phyloP scores from a whole-genome alignment of 768 basidiomycete genomes.

The Amylocystis lapponica region DNA sequence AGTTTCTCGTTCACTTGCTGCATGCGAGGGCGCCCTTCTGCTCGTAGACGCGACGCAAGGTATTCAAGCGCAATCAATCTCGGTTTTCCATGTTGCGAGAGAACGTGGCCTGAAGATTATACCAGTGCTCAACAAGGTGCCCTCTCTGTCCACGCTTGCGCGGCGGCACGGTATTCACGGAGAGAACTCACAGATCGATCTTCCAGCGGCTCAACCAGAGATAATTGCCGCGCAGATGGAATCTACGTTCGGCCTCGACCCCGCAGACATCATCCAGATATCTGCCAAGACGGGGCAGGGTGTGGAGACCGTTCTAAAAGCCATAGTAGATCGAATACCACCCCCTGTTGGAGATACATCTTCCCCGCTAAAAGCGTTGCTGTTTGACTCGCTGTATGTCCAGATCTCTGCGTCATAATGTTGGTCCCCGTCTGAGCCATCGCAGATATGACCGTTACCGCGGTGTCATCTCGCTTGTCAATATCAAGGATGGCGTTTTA shows the following conservation, averaged over 20 bases:
- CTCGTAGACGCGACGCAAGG: constrained; percentile 97
- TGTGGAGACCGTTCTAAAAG: constrained; percentile 68
- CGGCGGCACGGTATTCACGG: background rate
- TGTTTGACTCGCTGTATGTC: constrained; percentile 89
- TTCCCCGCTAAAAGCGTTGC: constrained; percentile 70
- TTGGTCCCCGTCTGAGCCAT: constrained; percentile 1
- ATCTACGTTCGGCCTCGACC: constrained; percentile 76
- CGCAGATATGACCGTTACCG: constrained; percentile 89
- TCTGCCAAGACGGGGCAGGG: constrained; percentile 93
- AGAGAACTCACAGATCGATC: constrained; percentile 63
- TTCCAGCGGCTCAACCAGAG: constrained; percentile 83
- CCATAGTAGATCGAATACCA: constrained; percentile 81
- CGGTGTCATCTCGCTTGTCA: constrained; percentile 91
- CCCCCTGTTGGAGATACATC: constrained; percentile 55
- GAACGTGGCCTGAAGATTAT: constrained; percentile 80
- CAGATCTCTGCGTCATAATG: background rate
- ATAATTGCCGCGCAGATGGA: constrained; percentile 77
- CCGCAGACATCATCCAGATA: constrained; percentile 67
- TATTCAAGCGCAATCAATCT: constrained; percentile 95
- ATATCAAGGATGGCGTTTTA: constrained; percentile 72
- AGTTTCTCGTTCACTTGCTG: constrained; percentile 86
- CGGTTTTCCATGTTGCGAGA: constrained; percentile 84
- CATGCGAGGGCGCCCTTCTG: constrained; percentile 83
- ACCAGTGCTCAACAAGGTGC: constrained; percentile 89
- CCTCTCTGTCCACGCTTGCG: constrained; percentile 4